These are phyloP conservation scores for Amanita thiersii DNA, from an alignment of 768 basidiomycete genomes.

Conservation along the genomic window DNA sequence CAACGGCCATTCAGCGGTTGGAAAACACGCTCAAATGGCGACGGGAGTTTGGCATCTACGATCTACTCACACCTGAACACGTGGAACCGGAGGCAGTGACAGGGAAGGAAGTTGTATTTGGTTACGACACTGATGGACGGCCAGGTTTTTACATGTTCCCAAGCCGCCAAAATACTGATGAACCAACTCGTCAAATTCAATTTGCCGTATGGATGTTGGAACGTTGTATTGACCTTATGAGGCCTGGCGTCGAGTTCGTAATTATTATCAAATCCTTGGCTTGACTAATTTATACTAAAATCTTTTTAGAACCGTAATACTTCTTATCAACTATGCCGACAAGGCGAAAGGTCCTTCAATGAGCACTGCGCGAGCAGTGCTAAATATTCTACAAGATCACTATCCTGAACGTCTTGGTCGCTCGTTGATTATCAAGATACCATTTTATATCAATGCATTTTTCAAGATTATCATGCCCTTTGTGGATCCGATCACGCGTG, in stretches of 20 bases:
- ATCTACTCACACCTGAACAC: slow-evolving; percentile 45
- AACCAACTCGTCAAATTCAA: slow-evolving; percentile 58
- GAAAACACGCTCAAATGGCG: slow-evolving; percentile 76
- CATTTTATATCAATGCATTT: slow-evolving; percentile 67
- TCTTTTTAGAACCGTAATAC: slow-evolving; percentile 44
- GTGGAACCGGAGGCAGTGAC: slow-evolving; percentile 78
- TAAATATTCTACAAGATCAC: slow-evolving; percentile 69
- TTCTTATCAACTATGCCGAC: slow-evolving; percentile 76
- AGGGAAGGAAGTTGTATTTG: slow-evolving; percentile 75
- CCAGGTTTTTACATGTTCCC: slow-evolving; percentile 65
- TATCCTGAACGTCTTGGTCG: slow-evolving; percentile 82
- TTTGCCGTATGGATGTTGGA: slow-evolving; percentile 75
- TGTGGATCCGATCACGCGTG: slow-evolving; percentile 74
- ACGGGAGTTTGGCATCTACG: slow-evolving; percentile 69
- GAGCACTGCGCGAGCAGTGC: slow-evolving; percentile 33
- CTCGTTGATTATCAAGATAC: slow-evolving; percentile 73
- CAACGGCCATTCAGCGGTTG: slow-evolving; percentile 52
- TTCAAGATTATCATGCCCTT: slow-evolving; percentile 75
- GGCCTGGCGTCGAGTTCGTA: slow-evolving; percentile 72
- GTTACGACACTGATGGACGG: slow-evolving; percentile 58
- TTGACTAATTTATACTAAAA: slow-evolving; percentile 1
- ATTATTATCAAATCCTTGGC: neutral
- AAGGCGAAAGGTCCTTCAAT: slow-evolving; percentile 50
- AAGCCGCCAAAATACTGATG: slow-evolving; percentile 72
- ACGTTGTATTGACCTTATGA: slow-evolving; percentile 68